These are phyloP conservation scores for Alternaria gansuensis DNA, from an alignment of 2,329 filamentous ascomycete genomes.

Conservation along the genomic window DNA sequence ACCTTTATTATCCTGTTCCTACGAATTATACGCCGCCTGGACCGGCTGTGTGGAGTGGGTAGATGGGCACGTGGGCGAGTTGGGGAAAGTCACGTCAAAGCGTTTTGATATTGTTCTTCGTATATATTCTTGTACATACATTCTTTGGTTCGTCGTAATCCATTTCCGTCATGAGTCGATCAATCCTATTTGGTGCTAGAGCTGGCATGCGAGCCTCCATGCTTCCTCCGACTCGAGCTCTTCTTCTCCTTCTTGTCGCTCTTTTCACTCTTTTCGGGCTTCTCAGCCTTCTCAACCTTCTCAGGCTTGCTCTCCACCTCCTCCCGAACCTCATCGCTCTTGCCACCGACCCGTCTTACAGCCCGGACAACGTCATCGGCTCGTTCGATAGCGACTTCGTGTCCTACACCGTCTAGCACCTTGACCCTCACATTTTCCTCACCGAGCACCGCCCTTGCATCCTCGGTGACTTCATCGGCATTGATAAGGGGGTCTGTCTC, in stretches of 20 bases:
- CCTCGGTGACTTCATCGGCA: constrained; percentile 69
- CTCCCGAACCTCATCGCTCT: constrained; percentile 10
- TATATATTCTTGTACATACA: constrained; percentile 11
- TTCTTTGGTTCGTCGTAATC: constrained; percentile 7
- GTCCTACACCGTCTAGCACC: constrained; percentile 67
- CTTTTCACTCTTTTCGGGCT: constrained; percentile 9
- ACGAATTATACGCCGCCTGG: constrained; percentile 34
- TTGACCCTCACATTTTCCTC: constrained; percentile 65
- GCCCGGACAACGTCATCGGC: constrained; percentile 64
- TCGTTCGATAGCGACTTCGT: constrained; percentile 73
- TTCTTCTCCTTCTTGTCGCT: constrained; percentile 21
- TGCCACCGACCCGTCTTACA: constrained; percentile 16
- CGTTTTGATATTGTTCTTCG: constrained; percentile 1
- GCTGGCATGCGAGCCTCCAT: constrained; percentile 18
- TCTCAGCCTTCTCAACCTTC: constrained; percentile 5
- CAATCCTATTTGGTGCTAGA: constrained; percentile 16
- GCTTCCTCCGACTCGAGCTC: constrained; percentile 21
- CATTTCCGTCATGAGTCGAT: not conserved
- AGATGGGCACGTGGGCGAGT: not conserved
- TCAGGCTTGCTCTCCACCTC: constrained; percentile 8
- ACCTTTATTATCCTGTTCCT: constrained; percentile 41
- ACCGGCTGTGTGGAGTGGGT: constrained; percentile 33
- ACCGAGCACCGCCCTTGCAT: constrained; percentile 67
- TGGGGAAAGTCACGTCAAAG: not conserved
- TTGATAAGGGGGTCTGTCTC: constrained; percentile 72